These are phyloP conservation scores for Taphrina sp. DNA, from an alignment of 1,139 yeast species.

Conservation along the genomic window DNA sequence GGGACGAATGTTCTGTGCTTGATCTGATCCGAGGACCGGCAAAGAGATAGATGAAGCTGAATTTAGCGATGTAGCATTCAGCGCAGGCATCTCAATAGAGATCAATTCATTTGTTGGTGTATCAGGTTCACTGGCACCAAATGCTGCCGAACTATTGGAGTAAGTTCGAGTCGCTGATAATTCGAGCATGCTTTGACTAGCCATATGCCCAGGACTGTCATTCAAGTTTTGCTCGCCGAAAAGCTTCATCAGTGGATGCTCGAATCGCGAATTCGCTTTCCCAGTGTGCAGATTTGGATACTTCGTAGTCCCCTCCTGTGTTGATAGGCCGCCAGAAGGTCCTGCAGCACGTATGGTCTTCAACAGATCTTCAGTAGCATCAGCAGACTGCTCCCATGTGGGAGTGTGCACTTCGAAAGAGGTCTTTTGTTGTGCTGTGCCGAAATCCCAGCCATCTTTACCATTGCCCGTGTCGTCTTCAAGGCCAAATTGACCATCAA, in stretches of 20 bases:
- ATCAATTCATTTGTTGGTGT: conserved; percentile 15
- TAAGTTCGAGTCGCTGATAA: background rate
- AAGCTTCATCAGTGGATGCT: conserved; percentile 27
- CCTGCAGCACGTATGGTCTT: conserved; percentile 13
- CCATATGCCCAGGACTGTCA: background rate
- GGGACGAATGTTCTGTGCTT: conserved; percentile 5
- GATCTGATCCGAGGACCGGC: conserved; percentile 11
- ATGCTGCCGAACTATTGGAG: background rate
- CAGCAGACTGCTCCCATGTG: conserved; percentile 31
- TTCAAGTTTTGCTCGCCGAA: conserved; percentile 17
- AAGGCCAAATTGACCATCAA: conserved; percentile 26
- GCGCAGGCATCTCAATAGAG: conserved; percentile 28
- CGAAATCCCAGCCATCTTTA: conserved; percentile 47
- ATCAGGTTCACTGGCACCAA: conserved; percentile 3
- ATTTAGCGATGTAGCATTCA: conserved; percentile 27
- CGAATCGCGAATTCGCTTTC: background rate
- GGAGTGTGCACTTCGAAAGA: background rate
- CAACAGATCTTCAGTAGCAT: conserved; percentile 26
- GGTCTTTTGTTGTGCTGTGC: conserved; percentile 33
- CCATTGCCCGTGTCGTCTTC: conserved; percentile 40
- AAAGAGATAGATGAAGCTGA: conserved; percentile 18
- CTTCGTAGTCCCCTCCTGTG: background rate
- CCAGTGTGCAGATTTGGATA: background rate
- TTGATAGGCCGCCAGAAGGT: background rate
- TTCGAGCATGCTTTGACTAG: conserved; percentile 13